These are phyloP conservation scores for Agastache rugosa DNA, from an alignment of 257 asterid genomes.

Conservation along the genomic window DNA sequence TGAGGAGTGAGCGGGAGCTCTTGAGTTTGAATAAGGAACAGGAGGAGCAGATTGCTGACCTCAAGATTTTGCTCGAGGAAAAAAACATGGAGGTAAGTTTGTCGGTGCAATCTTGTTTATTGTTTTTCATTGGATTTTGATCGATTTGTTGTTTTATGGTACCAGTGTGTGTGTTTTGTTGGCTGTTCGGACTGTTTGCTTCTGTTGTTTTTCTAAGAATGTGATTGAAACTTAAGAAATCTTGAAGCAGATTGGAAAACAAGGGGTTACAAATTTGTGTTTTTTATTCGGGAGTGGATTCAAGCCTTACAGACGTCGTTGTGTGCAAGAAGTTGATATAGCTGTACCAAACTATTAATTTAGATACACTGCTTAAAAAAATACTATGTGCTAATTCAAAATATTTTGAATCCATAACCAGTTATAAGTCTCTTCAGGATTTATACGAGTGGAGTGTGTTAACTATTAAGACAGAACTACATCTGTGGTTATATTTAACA, in stretches of 20 bases:
- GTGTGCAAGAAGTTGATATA: not conserved
- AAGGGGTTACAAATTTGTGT: not conserved
- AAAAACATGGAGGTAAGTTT: slow-evolving; percentile 68
- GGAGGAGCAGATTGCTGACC: slow-evolving; percentile 66
- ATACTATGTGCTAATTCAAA: too few species aligned
- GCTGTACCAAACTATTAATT: not conserved
- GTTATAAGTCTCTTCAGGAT: not conserved
- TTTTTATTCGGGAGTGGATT: not conserved
- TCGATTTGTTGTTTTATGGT: not conserved
- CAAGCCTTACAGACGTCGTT: not conserved
- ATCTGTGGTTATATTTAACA: not conserved
- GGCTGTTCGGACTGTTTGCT: not conserved
- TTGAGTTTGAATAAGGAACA: slow-evolving; percentile 70
- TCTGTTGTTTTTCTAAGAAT: not conserved
- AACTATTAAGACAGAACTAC: too few species aligned
- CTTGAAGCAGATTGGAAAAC: not conserved
- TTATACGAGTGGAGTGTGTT: not conserved
- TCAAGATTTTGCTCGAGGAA: slow-evolving; percentile 66
- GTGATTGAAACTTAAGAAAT: not conserved
- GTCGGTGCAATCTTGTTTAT: not conserved
- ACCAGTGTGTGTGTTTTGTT: not conserved
- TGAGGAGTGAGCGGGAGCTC: slow-evolving; percentile 96
- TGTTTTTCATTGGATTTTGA: not conserved
- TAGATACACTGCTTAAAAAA: not conserved
- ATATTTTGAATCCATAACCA: not conserved